Evolutionary conservation across 495 filamentous ascomycete genomes (phyloP).

Genomic region (Annulohypoxylon maeteangense): DNA sequence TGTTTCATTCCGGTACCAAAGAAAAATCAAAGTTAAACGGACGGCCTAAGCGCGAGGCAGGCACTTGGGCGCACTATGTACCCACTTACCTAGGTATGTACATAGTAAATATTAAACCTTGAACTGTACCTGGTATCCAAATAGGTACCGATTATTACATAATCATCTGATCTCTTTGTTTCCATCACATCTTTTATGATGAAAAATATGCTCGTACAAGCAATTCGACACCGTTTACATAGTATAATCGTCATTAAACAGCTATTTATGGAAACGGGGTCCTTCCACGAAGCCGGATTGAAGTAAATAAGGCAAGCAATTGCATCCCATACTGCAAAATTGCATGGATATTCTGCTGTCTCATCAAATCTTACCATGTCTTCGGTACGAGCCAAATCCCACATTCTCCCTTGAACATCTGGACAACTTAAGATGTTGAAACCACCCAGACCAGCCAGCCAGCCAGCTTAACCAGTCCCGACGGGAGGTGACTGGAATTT

Average conservation of each 20-base stretch:
- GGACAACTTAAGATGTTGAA: conserved; percentile 1
- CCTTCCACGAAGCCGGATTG: neutral
- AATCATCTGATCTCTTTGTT: neutral
- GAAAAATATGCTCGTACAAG: neutral
- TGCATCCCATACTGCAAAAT: conserved; percentile 22
- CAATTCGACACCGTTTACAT: neutral
- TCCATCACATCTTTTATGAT: neutral
- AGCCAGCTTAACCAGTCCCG: conserved; percentile 8
- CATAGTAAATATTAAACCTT: neutral
- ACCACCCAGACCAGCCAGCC: neutral
- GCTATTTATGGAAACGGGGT: conserved; percentile 9
- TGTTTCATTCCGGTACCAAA: conserved; percentile 27
- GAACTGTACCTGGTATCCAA: neutral
- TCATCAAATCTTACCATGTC: conserved; percentile 42
- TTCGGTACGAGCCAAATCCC: conserved; percentile 39
- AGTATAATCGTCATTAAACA: conserved; percentile 2
- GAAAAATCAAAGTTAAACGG: conserved; percentile 6
- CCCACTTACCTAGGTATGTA: conserved; percentile 3
- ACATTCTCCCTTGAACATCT: conserved; percentile 15
- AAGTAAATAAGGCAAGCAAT: conserved; percentile 12
- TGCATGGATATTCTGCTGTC: conserved; percentile 30
- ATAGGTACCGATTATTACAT: neutral
- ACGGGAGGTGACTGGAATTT: conserved; percentile 4
- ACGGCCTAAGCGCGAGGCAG: conserved; percentile 13
- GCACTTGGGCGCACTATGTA: neutral